Conservation (phyloP, 495 filamentous ascomycete genomes). For the Parathielavia hyrcaniae region DNA sequence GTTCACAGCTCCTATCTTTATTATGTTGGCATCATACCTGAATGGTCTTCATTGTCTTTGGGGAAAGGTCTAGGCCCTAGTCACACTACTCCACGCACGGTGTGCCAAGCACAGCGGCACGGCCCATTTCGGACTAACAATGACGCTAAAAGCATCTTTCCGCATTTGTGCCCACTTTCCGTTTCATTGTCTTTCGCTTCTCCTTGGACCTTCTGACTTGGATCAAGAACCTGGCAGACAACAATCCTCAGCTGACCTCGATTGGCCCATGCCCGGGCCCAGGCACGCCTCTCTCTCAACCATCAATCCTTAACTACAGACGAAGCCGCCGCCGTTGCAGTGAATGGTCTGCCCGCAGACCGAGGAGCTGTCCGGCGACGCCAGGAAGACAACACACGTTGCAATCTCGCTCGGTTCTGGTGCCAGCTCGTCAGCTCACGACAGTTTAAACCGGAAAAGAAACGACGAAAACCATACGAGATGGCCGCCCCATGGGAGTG, state of each 20-base stretch:
- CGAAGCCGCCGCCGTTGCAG: slow-evolving; percentile 60
- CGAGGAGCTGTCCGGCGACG: slow-evolving; percentile 64
- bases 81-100: neutral
- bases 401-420: slow-evolving; percentile 70
- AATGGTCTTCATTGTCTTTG: neutral
- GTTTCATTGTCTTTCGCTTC: neutral
- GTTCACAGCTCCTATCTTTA: no score
- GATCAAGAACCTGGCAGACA: neutral
- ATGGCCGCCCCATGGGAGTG: slow-evolving; percentile 71
- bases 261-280: neutral
- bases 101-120: neutral
- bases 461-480: slow-evolving; percentile 19
- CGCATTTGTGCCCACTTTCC: neutral
- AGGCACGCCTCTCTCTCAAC: neutral
- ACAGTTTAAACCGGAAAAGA: neutral
- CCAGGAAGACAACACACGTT: slow-evolving; percentile 80
- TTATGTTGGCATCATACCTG: no score
- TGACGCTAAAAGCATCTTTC: slow-evolving; percentile 1
- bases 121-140: neutral
- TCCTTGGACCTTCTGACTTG: neutral
- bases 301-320: slow-evolving; percentile 45
- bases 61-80: neutral
- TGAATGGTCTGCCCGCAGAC: slow-evolving; percentile 58
- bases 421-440: neutral
- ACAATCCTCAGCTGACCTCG: neutral